Evolutionary conservation across 2,329 filamentous ascomycete genomes (phyloP).

Genomic region (Pseudocercospora macadamiae): DNA sequence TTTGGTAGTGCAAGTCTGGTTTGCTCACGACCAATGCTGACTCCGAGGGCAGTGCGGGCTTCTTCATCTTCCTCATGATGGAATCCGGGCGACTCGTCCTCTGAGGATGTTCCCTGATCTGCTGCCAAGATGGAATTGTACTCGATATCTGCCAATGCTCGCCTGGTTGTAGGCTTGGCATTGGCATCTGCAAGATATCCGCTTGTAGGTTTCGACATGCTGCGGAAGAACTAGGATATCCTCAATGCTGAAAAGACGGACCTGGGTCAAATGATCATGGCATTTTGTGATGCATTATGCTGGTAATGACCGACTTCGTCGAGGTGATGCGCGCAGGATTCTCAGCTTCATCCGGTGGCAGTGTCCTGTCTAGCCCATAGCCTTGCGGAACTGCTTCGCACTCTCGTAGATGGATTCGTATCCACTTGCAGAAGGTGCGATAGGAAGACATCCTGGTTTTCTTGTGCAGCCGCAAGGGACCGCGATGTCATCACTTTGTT

Average conservation of each 20-base stretch:
- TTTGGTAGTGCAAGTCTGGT: slow-evolving; percentile 59
- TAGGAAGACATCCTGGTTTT: not conserved
- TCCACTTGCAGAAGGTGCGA: not conserved
- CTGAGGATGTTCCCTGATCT: slow-evolving; percentile 47
- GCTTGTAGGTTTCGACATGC: not conserved
- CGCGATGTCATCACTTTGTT: slow-evolving; percentile 2
- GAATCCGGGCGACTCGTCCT: slow-evolving; percentile 41
- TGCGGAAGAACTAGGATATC: not conserved
- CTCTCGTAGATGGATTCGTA: not conserved
- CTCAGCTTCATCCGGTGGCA: not conserved
- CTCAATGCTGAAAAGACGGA: not conserved
- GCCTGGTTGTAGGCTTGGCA: slow-evolving; percentile 16
- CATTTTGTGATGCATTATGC: not conserved
- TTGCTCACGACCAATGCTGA: slow-evolving; percentile 62
- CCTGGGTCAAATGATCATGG: not conserved
- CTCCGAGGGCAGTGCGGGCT: slow-evolving; percentile 54
- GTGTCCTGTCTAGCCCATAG: not conserved
- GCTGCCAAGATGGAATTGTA: slow-evolving; percentile 45
- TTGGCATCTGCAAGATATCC: not conserved
- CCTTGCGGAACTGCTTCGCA: not conserved
- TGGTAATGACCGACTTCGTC: not conserved
- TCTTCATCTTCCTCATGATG: slow-evolving; percentile 40
- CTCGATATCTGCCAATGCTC: slow-evolving; percentile 47
- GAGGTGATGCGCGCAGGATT: not conserved
- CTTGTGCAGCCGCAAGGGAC: not conserved